Conservation (phyloP, 345 rosid genomes). For the Hibiscus tridactylites region DNA sequence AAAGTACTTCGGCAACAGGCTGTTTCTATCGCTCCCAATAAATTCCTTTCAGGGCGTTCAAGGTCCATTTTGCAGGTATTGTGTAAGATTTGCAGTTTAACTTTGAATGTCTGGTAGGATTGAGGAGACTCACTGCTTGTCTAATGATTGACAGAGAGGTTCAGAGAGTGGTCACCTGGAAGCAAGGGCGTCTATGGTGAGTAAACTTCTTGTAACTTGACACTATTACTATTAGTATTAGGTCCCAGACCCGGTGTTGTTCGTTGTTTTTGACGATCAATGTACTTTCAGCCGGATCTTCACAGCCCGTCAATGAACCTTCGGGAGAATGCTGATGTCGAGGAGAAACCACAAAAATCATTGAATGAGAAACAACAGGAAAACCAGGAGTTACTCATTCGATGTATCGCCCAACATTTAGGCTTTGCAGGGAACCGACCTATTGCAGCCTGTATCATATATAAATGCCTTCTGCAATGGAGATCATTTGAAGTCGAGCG, state of each 20-base stretch:
- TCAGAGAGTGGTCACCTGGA: conserved; percentile 74
- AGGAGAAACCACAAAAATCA: conserved; percentile 81
- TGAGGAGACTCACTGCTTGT: conserved; percentile 8
- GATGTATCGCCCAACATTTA: conserved; percentile 78
- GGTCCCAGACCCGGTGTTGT: background rate
- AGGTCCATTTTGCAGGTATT: conserved; percentile 77
- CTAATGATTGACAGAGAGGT: conserved; percentile 46
- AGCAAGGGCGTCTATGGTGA: conserved; percentile 45
- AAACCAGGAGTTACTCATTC: conserved; percentile 89
- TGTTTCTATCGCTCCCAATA: conserved; percentile 82
- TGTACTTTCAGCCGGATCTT: conserved; percentile 46
- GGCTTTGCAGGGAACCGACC: conserved; percentile 80
- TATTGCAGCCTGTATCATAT: conserved; percentile 83
- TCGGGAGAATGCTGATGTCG: conserved; percentile 56
- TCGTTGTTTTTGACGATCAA: background rate
- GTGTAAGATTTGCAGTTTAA: background rate
- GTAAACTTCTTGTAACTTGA: conserved; percentile 4
- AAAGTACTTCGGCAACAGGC: conserved; percentile 92
- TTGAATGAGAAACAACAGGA: conserved; percentile 94
- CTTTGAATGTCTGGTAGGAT: background rate
- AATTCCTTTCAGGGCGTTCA: conserved; percentile 86
- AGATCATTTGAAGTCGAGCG: conserved; percentile 95
- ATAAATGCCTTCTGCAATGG: conserved; percentile 92
- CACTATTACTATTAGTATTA: background rate
- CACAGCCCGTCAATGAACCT: conserved; percentile 64